These are phyloP conservation scores for Tremella yokohamensis DNA, from an alignment of 768 basidiomycete species.

Conservation along the genomic window DNA sequence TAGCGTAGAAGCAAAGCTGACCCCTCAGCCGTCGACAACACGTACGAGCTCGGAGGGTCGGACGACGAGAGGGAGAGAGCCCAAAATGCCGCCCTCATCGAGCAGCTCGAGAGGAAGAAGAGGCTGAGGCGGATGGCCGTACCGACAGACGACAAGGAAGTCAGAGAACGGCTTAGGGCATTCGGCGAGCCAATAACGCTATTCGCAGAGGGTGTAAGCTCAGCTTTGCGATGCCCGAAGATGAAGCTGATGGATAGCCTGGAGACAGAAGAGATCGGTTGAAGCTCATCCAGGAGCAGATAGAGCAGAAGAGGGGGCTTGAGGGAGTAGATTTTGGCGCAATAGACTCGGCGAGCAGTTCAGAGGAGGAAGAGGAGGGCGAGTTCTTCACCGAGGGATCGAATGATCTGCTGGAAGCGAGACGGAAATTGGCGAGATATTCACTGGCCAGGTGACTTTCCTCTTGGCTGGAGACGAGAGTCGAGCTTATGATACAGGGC, in stretches of 20 bases:
- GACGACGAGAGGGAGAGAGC: conserved; percentile 52
- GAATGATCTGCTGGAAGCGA: conserved; percentile 76
- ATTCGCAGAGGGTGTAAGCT: conserved; percentile 93
- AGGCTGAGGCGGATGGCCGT: conserved; percentile 88
- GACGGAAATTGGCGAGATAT: conserved; percentile 82
- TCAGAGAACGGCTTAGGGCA: conserved; percentile 81
- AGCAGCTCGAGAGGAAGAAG: conserved; percentile 97
- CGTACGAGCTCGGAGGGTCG: conserved; percentile 39
- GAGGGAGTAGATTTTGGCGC: conserved; percentile 61
- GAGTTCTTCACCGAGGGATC: conserved; percentile 95
- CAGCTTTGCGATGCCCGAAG: not conserved
- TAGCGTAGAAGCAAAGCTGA: not conserved
- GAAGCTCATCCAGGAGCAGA: conserved; percentile 90
- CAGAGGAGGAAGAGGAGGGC: conserved; percentile 57
- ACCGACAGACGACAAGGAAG: conserved; percentile 92
- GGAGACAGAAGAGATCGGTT: conserved; percentile 94
- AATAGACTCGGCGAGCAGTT: conserved; percentile 56
- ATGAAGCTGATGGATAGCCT: conserved; percentile 58
- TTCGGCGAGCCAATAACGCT: conserved; percentile 95
- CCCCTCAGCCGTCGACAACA: conserved; percentile 36
- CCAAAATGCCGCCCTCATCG: conserved; percentile 73
- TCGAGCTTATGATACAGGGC: conserved; percentile 66
- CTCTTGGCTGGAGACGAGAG: not conserved
- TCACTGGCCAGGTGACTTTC: conserved; percentile 84
- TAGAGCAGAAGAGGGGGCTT: conserved; percentile 79